A percentile compares a stretch with the other conserved stretches of the same genome.
Conservation (phyloP, 2,329 filamentous ascomycete species). For the Calonectria multiphialidica region DNA sequence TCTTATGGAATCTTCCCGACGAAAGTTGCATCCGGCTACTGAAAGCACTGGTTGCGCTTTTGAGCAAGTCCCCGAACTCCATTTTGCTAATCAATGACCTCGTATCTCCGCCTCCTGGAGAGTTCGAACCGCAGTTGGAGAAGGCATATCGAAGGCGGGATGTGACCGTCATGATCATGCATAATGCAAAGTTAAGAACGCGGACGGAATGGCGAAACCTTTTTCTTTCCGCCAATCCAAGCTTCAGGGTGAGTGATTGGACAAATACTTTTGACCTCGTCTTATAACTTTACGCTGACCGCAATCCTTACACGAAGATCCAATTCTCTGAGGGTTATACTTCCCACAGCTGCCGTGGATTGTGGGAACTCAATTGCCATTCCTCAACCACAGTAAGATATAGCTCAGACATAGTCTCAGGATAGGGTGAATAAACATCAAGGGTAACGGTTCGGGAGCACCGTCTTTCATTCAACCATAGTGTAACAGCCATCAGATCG, state of each 20-base stretch:
- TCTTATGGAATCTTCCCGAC: slow-evolving; percentile 32
- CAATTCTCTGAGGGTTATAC: slow-evolving; percentile 7
- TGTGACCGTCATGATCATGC: slow-evolving; percentile 39
- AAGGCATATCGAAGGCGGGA: slow-evolving; percentile 36
- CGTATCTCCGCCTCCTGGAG: slow-evolving; percentile 26
- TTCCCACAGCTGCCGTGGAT: slow-evolving; percentile 33
- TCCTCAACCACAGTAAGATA: neutral
- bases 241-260: slow-evolving; percentile 8
- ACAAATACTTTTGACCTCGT: neutral
- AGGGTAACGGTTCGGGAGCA: too few relatives aligned
- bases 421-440: neutral
- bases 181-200: slow-evolving; percentile 34
- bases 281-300: neutral
- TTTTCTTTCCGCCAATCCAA: slow-evolving; percentile 16
- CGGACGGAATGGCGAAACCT: slow-evolving; percentile 27
- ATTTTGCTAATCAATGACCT: slow-evolving; percentile 33
- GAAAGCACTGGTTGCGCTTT: slow-evolving; percentile 49
- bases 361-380: slow-evolving; percentile 26
- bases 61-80: slow-evolving; percentile 3
- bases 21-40: slow-evolving; percentile 22
- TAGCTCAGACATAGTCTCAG: neutral
- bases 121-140: slow-evolving; percentile 25
- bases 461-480: too few relatives aligned
- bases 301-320: neutral
- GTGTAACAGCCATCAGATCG: too few relatives aligned